These are phyloP conservation scores for Hanseniaspora sp. DNA, from an alignment of 1,139 yeast genomes.

Conservation along the genomic window DNA sequence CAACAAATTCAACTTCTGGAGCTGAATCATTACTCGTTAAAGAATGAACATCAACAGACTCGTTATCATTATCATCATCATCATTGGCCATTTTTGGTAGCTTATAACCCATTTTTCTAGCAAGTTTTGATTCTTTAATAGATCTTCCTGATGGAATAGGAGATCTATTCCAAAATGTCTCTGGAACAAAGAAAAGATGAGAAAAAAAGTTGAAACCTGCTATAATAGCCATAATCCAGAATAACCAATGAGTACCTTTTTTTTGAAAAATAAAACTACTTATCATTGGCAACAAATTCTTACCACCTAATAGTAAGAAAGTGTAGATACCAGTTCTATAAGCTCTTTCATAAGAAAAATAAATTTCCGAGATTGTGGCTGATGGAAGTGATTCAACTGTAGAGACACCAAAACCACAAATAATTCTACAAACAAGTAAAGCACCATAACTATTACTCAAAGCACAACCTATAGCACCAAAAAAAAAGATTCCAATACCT, in stretches of 20 bases:
- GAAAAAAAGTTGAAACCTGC: constrained; percentile 39
- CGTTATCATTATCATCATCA: background rate
- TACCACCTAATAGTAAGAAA: constrained; percentile 50
- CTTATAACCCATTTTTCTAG: constrained; percentile 28
- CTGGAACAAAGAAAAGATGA: constrained; percentile 49
- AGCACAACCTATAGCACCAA: constrained; percentile 48
- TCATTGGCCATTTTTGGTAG: background rate
- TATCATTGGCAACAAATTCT: constrained; percentile 47
- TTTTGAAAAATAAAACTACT: constrained; percentile 44
- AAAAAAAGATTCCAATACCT: constrained; percentile 42
- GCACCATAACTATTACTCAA: constrained; percentile 39
- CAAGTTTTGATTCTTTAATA: constrained; percentile 40
- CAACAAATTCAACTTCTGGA: background rate
- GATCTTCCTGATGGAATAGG: constrained; percentile 44
- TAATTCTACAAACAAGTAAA: constrained; percentile 46
- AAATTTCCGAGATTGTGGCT: constrained; percentile 53
- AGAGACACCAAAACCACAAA: constrained; percentile 50
- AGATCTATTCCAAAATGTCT: constrained; percentile 53
- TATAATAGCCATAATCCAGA: constrained; percentile 48
- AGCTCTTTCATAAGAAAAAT: constrained; percentile 56
- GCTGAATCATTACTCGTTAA: background rate
- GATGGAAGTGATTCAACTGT: constrained; percentile 55
- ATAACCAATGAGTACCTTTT: constrained; percentile 49
- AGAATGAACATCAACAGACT: background rate
- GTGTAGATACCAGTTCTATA: constrained; percentile 54